Conservation (phyloP, 768 basidiomycete species). For the Daedalea quercina region DNA sequence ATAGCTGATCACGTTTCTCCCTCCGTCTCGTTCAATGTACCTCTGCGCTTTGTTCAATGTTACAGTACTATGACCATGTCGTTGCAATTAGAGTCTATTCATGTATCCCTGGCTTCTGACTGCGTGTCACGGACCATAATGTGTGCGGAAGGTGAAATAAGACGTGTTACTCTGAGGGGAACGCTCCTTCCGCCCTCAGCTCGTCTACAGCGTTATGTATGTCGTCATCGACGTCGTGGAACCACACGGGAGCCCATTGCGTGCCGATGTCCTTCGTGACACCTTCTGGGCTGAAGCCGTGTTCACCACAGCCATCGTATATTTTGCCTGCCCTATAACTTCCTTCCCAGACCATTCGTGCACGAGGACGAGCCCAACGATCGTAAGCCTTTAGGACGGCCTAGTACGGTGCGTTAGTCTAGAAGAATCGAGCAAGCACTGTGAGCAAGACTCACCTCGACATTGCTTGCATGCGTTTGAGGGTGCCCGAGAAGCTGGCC, state of each 20-base stretch:
- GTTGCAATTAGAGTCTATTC: not conserved
- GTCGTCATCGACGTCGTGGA: conserved; percentile 35
- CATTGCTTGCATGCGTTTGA: conserved; percentile 29
- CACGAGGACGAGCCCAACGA: conserved; percentile 36
- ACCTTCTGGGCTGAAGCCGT: conserved; percentile 21
- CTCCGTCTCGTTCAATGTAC: not conserved
- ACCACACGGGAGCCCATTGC: conserved; percentile 44
- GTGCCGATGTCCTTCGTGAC: conserved; percentile 29
- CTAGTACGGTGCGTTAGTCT: conserved; percentile 22
- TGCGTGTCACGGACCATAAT: not conserved
- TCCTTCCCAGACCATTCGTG: conserved; percentile 39
- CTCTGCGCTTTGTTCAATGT: not conserved
- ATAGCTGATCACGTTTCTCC: not conserved
- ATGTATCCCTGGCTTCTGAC: not conserved
- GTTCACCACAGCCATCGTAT: conserved; percentile 34
- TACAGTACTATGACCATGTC: not conserved
- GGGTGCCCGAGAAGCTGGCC: conserved; percentile 39
- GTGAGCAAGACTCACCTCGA: conserved; percentile 29
- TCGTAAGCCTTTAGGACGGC: conserved; percentile 41
- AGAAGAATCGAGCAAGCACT: not conserved
- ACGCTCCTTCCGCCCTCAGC: not conserved
- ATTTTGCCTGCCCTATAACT: conserved; percentile 37
- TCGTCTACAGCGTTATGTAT: conserved; percentile 13
- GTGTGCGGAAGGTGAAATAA: not conserved
- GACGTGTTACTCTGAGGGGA: not conserved